Conservation (phyloP, 192 early-diverging fungal genomes). For the Piromyces sp. region DNA sequence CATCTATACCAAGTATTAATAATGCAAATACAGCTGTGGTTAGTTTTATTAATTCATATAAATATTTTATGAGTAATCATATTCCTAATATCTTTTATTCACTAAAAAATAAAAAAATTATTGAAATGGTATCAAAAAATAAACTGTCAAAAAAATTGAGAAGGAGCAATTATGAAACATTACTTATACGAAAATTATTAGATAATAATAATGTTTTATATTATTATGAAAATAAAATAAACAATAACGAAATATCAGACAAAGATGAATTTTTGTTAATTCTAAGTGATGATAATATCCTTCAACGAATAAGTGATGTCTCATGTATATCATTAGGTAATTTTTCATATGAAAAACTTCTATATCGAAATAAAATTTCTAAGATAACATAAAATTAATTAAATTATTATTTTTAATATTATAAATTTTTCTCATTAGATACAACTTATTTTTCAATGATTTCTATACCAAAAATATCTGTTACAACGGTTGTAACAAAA, state of each 20-base stretch:
- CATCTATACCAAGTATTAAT: not conserved
- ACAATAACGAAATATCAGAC: not conserved
- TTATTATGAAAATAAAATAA: not conserved
- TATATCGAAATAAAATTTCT: no score
- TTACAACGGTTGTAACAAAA: not conserved
- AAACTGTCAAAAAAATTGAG: not conserved
- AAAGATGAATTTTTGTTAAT: not conserved
- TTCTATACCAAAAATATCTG: not conserved
- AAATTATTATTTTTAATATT: no score
- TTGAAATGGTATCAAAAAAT: not conserved
- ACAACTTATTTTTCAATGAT: not conserved
- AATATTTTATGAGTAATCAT: not conserved
- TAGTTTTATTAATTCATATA: not conserved
- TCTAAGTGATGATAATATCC: not conserved
- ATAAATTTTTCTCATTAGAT: not conserved
- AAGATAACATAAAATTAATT: no score
- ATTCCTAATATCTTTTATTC: not conserved
- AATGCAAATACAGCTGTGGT: not conserved
- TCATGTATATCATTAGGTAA: not conserved
- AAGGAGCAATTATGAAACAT: not conserved
- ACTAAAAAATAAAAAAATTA: not conserved
- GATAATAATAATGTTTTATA: not conserved
- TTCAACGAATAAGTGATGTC: not conserved
- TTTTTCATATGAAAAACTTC: no score
- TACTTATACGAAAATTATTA: not conserved